These are phyloP conservation scores for Salix udensis DNA, from an alignment of 345 rosid genomes.

Conservation along the genomic window DNA sequence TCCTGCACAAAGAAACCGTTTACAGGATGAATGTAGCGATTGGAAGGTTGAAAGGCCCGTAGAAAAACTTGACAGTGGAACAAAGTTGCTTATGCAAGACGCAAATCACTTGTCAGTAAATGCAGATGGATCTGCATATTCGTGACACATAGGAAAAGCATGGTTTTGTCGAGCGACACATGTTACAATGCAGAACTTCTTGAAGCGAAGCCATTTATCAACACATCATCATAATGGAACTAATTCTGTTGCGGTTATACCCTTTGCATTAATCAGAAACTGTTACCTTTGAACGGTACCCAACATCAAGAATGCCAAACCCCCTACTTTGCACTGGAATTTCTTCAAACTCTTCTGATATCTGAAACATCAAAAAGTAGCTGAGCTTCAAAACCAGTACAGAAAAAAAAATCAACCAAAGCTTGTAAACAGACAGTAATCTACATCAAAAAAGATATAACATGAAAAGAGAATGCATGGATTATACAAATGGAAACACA, in stretches of 20 bases:
- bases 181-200: not conserved
- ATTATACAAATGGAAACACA: not conserved
- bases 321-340: slow-evolving; percentile 88
- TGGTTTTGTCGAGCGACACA: not conserved
- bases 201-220: not conserved
- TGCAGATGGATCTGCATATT: not conserved
- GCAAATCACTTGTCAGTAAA: no score
- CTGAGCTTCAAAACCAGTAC: slow-evolving; percentile 9
- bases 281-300: slow-evolving; percentile 79
- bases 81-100: no score
- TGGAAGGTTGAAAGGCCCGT: not conserved
- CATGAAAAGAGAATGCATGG: not conserved
- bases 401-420: not conserved
- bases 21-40: not conserved
- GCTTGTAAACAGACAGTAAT: no score
- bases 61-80: not conserved
- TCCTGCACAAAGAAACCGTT: slow-evolving; percentile 42
- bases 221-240: not conserved
- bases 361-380: slow-evolving; percentile 30
- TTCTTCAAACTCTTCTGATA: slow-evolving; percentile 85
- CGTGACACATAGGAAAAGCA: not conserved
- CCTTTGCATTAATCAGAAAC: not conserved
- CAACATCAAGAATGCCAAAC: slow-evolving; percentile 94
- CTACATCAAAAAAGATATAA: not conserved
- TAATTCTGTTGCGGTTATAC: not conserved